Percentiles rank a stretch among this genome's conserved stretches.
Conservation (phyloP, 169 alveolate genomes). For the Plasmodium gallinaceum region DNA sequence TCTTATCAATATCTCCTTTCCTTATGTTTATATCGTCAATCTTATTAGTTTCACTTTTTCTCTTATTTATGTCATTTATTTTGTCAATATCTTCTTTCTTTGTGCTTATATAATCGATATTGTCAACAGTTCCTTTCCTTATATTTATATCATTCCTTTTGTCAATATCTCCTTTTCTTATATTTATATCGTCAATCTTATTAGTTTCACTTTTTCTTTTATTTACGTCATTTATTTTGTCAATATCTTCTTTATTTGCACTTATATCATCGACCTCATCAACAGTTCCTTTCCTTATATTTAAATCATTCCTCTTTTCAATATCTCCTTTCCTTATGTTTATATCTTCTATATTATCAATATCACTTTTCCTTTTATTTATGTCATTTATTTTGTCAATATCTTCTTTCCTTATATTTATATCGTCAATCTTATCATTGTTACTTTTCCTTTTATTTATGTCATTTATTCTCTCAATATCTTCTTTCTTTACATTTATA, state of each 20-base stretch:
- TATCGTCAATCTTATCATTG: background rate
- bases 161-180: background rate
- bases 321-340: background rate
- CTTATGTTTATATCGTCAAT: background rate
- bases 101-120: background rate
- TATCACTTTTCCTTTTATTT: constrained; percentile 4
- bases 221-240: background rate
- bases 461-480: background rate
- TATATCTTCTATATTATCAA: background rate
- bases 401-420: constrained; percentile 4
- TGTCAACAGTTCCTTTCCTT: background rate
- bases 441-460: constrained; percentile 2
- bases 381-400: background rate
- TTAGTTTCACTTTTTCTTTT: background rate
- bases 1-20: too few species aligned
- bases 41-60: background rate
- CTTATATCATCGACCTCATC: background rate
- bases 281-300: background rate
- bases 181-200: background rate
- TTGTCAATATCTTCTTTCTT: background rate
- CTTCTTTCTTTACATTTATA: background rate
- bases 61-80: background rate
- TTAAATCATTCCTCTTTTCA: background rate
- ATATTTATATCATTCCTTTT: background rate
- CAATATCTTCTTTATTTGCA: background rate